These are phyloP conservation scores for Knoxia roxburghii DNA, from an alignment of 257 asterid genomes.

Conservation along the genomic window DNA sequence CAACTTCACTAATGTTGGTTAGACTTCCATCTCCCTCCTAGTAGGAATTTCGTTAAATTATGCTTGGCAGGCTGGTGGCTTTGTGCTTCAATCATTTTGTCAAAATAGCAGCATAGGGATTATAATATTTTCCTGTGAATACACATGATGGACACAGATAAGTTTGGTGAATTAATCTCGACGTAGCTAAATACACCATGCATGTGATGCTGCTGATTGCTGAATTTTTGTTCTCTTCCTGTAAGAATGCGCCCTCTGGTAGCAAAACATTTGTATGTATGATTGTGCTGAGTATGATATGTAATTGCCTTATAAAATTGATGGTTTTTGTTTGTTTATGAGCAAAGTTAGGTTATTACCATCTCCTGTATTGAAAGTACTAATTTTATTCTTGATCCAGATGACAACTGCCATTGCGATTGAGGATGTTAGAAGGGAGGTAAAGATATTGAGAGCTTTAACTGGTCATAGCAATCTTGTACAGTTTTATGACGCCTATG, in stretches of 20 bases:
- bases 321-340: background rate
- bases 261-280: background rate
- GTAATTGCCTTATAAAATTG: background rate
- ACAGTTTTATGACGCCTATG: slow-evolving; percentile 69
- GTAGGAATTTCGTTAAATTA: background rate
- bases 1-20: background rate
- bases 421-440: slow-evolving; percentile 93
- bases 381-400: slow-evolving; percentile 26
- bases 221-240: background rate
- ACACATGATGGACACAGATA: background rate
- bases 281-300: background rate
- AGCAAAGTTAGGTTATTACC: background rate
- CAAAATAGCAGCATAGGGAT: too few species aligned
- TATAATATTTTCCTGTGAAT: background rate
- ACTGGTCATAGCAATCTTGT: slow-evolving; percentile 71
- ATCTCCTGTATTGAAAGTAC: background rate
- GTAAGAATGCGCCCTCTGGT: too few species aligned
- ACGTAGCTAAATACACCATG: too few species aligned
- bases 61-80: background rate
- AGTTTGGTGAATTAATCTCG: background rate
- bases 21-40: background rate
- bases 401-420: slow-evolving; percentile 86
- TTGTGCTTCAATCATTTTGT: background rate
- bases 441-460: slow-evolving; percentile 82
- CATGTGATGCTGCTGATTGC: background rate